phyloP scores from a whole-genome alignment of 768 basidiomycete species.

The Candolleomyces aberdarensis region DNA sequence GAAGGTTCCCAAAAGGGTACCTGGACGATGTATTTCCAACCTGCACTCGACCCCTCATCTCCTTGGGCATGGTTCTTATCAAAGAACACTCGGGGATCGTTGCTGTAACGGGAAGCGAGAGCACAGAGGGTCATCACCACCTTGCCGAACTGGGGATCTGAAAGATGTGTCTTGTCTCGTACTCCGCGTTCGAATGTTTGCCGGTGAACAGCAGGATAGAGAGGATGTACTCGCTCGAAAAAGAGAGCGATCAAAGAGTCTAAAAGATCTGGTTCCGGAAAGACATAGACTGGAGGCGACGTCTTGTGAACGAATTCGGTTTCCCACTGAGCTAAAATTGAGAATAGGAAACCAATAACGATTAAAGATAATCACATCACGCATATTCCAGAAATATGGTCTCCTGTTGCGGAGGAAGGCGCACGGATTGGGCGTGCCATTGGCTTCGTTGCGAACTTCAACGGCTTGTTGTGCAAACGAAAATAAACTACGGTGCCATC shows the following conservation, averaged over 20 bases:
- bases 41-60: conserved; percentile 40
- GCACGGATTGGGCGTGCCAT: neutral
- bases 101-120: conserved; percentile 53
- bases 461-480: conserved; percentile 40
- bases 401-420: conserved; percentile 11
- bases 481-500: conserved; percentile 29
- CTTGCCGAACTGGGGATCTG: conserved; percentile 48
- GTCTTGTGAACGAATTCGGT: conserved; percentile 16
- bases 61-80: conserved; percentile 23
- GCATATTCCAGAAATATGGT: conserved; percentile 27
- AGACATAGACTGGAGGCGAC: conserved; percentile 31
- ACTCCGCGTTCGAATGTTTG: conserved; percentile 58
- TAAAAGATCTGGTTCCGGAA: conserved; percentile 50
- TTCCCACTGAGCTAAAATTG: conserved; percentile 34
- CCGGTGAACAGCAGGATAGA: conserved; percentile 63
- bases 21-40: conserved; percentile 62
- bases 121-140: conserved; percentile 67
- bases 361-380: conserved; percentile 18
- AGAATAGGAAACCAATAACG: neutral
- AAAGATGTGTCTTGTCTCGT: conserved; percentile 42
- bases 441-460: neutral
- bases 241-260: conserved; percentile 51
- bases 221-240: conserved; percentile 50
- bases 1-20: conserved; percentile 59
- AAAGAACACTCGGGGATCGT: conserved; percentile 39